These are phyloP conservation scores for Hortiboletus flavorubellus DNA, from an alignment of 768 basidiomycete species.

Conservation along the genomic window DNA sequence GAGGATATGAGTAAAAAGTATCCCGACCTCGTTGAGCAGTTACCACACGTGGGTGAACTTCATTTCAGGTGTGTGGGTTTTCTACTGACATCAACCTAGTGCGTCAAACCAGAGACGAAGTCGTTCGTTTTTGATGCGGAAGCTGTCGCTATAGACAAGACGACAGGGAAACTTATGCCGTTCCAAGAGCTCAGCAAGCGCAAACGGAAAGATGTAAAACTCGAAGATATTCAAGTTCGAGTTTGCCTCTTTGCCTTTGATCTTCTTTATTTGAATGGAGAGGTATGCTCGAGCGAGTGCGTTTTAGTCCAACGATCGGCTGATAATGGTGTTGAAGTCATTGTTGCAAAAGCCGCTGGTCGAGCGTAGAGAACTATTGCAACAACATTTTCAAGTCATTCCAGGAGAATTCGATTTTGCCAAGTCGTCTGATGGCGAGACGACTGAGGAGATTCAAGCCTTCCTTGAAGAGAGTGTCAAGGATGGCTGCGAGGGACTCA, in stretches of 20 bases:
- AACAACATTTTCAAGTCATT: constrained; percentile 76
- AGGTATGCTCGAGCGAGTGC: constrained; percentile 46
- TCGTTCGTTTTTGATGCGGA: constrained; percentile 97
- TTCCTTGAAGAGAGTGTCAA: constrained; percentile 97
- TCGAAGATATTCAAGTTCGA: constrained; percentile 95
- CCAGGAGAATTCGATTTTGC: constrained; percentile 93
- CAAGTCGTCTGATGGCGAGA: constrained; percentile 83
- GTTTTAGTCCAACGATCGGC: background rate
- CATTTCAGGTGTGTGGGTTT: background rate
- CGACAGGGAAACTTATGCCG: constrained; percentile 83
- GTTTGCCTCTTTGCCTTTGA: constrained; percentile 98
- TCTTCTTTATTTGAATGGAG: constrained; percentile 92
- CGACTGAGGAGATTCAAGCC: constrained; percentile 87
- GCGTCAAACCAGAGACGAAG: constrained; percentile 75
- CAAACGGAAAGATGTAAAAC: constrained; percentile 96
- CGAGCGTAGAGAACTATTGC: constrained; percentile 74
- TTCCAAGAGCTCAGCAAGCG: constrained; percentile 96
- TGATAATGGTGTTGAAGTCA: constrained; percentile 48
- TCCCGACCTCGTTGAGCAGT: constrained; percentile 93
- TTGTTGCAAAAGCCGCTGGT: constrained; percentile 72
- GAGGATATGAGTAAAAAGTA: constrained; percentile 99
- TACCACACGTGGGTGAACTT: constrained; percentile 63
- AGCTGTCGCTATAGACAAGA: constrained; percentile 91
- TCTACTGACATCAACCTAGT: constrained; percentile 44
- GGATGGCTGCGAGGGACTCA: constrained; percentile 97